A percentile compares a stretch with the other conserved stretches of the same genome.
Evolutionary conservation across 2,329 filamentous ascomycete species (phyloP).

Genomic region (Calycina marina): DNA sequence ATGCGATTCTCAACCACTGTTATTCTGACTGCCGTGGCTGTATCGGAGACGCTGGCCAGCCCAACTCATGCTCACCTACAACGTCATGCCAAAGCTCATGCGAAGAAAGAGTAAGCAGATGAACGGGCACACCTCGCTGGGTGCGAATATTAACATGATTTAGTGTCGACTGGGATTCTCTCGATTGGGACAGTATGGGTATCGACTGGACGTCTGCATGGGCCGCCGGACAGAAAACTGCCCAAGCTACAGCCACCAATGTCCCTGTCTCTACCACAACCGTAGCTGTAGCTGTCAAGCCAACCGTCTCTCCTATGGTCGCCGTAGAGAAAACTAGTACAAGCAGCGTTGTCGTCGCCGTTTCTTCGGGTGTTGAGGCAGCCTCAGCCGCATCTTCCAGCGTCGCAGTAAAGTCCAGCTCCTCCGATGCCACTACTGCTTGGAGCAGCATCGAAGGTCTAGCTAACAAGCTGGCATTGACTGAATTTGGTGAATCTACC

Average conservation of each 20-base stretch:
- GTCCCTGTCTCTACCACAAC: conserved; percentile 1
- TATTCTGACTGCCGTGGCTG: conserved; percentile 17
- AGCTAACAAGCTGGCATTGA: conserved; percentile 14
- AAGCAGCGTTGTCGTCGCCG: conserved; percentile 1
- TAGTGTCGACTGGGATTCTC: conserved; percentile 9
- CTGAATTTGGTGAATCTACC: conserved; percentile 9
- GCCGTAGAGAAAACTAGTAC: conserved; percentile 1
- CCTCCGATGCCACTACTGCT: conserved; percentile 2
- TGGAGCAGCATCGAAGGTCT: conserved; percentile 12
- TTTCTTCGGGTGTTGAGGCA: conserved; percentile 2
- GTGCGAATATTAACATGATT: background rate
- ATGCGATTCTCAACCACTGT: conserved; percentile 20
- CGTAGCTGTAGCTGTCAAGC: conserved; percentile 2
- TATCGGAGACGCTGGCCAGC: conserved; percentile 19
- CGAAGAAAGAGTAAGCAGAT: conserved; percentile 20
- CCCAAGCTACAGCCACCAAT: conserved; percentile 4
- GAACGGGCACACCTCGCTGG: background rate
- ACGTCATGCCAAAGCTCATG: conserved; percentile 12
- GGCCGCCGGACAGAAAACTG: conserved; percentile 8
- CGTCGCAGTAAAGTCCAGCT: conserved; percentile 1
- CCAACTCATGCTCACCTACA: conserved; percentile 20
- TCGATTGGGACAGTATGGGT: conserved; percentile 17
- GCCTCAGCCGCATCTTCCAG: conserved; percentile 1
- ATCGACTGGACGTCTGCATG: conserved; percentile 19
- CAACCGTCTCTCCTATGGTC: background rate